phyloP scores from a whole-genome alignment of 768 basidiomycete species.

The Lactarius vividus region DNA sequence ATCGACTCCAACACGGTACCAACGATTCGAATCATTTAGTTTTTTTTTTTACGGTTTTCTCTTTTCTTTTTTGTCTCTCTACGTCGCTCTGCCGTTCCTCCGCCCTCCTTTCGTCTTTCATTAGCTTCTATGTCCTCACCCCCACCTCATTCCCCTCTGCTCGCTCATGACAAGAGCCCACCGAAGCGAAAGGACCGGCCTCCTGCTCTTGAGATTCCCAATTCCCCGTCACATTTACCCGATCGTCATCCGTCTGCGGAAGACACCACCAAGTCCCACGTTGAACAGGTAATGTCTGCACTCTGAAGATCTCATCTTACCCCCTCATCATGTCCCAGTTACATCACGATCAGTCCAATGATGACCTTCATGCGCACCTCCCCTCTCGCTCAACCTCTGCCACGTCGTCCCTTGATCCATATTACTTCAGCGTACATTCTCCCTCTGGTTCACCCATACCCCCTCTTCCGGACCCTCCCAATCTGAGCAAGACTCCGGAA shows the following conservation, averaged over 20 bases:
- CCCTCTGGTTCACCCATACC: slow-evolving; percentile 65
- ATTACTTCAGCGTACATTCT: slow-evolving; percentile 76
- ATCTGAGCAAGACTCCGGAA: slow-evolving; percentile 61
- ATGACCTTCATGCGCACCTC: slow-evolving; percentile 36
- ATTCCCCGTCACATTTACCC: slow-evolving; percentile 37
- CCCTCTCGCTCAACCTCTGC: slow-evolving; percentile 68
- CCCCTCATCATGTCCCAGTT: slow-evolving; percentile 36
- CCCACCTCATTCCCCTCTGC: slow-evolving; percentile 24
- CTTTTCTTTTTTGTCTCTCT: slow-evolving; percentile 29
- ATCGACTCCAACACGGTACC: slow-evolving; percentile 4
- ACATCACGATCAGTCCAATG: slow-evolving; percentile 45
- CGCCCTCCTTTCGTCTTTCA: slow-evolving; percentile 36
- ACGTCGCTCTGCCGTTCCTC: slow-evolving; percentile 36
- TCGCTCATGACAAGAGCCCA: slow-evolving; percentile 39
- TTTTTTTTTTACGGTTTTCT: slow-evolving; percentile 30
- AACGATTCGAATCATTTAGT: slow-evolving; percentile 19
- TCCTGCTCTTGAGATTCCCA: slow-evolving; percentile 49
- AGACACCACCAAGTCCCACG: slow-evolving; percentile 23
- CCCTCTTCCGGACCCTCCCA: slow-evolving; percentile 37
- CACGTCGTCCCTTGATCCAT: slow-evolving; percentile 82
- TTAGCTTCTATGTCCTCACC: slow-evolving; percentile 44
- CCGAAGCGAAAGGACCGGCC: slow-evolving; percentile 51
- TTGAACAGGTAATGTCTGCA: slow-evolving; percentile 20
- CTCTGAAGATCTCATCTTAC: slow-evolving; percentile 3
- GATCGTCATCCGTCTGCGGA: slow-evolving; percentile 34